phyloP scores from a whole-genome alignment of 495 filamentous ascomycete species.

The Penicillium ochrochloron region DNA sequence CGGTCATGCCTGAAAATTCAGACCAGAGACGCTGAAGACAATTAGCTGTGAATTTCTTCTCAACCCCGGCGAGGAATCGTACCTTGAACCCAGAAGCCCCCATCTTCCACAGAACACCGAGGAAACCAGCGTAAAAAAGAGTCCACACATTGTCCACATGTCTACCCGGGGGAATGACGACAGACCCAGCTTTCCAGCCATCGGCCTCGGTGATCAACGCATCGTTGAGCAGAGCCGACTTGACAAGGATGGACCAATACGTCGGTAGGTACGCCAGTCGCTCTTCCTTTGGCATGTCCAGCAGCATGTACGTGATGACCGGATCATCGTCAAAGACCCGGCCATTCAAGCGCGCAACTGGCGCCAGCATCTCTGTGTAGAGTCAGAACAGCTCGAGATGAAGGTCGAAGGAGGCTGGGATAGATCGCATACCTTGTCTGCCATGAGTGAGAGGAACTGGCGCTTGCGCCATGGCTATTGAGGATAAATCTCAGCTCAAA shows the following conservation, averaged over 20 bases:
- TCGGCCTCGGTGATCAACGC: constrained; percentile 36
- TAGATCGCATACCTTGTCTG: constrained; percentile 20
- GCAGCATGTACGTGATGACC: constrained; percentile 35
- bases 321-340: constrained; percentile 34
- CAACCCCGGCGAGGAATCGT: not conserved
- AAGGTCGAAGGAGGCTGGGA: not conserved
- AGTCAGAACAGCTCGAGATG: not conserved
- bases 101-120: constrained; percentile 30
- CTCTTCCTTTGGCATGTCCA: constrained; percentile 29
- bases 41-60: not conserved
- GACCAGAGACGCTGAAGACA: constrained; percentile 26
- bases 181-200: constrained; percentile 34
- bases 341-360: constrained; percentile 29
- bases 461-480: constrained; percentile 24
- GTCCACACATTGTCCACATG: constrained; percentile 31
- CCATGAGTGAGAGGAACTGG: constrained; percentile 30
- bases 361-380: constrained; percentile 19
- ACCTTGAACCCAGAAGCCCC: constrained; percentile 32
- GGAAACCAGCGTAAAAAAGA: constrained; percentile 28
- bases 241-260: constrained; percentile 30
- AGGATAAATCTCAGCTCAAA: not conserved
- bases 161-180: constrained; percentile 28
- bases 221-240: constrained; percentile 32
- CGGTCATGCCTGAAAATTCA: constrained; percentile 36
- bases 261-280: constrained; percentile 30